These are phyloP conservation scores for Gaertneriomyces sp. DNA, from an alignment of 192 early-diverging fungal species.

Conservation along the genomic window DNA sequence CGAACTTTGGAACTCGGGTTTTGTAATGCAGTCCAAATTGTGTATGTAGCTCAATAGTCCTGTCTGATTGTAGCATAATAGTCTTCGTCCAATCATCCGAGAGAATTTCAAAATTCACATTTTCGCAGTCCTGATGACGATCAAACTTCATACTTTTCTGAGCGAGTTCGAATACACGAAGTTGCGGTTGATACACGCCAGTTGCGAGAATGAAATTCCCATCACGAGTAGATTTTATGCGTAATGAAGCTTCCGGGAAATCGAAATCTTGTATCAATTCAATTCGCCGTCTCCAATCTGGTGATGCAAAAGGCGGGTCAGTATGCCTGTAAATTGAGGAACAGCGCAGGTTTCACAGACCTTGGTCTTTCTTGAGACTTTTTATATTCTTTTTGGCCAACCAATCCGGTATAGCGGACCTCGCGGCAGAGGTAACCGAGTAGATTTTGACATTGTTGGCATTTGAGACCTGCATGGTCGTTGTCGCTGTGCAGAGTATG, in stretches of 20 bases:
- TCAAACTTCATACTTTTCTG: constrained; percentile 99
- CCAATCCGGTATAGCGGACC: constrained; percentile 90
- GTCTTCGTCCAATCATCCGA: constrained; percentile 98
- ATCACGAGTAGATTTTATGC: constrained; percentile 80
- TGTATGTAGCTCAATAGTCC: constrained; percentile 88
- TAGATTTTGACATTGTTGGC: constrained; percentile 94
- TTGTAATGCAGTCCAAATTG: constrained; percentile 94
- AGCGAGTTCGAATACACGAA: constrained; percentile 87
- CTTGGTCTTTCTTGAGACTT: constrained; percentile 67
- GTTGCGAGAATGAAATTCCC: constrained; percentile 87
- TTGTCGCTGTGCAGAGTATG: no score
- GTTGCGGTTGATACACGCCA: constrained; percentile 96
- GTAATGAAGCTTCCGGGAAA: constrained; percentile 89
- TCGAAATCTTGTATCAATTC: constrained; percentile 98
- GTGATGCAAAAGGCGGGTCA: neutral
- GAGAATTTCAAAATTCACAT: constrained; percentile 73
- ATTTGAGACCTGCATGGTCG: constrained; percentile 67
- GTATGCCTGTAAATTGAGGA: neutral
- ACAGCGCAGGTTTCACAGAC: constrained; percentile 2
- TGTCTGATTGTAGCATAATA: constrained; percentile 85
- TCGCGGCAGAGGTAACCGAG: constrained; percentile 57
- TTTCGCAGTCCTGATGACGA: constrained; percentile 90
- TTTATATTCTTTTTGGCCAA: constrained; percentile 79
- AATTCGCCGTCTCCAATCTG: constrained; percentile 85
- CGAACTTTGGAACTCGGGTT: constrained; percentile 93